Base-by-base conservation (phyloP, 345 rosid species). In the Gossypium raimondii region DNA sequence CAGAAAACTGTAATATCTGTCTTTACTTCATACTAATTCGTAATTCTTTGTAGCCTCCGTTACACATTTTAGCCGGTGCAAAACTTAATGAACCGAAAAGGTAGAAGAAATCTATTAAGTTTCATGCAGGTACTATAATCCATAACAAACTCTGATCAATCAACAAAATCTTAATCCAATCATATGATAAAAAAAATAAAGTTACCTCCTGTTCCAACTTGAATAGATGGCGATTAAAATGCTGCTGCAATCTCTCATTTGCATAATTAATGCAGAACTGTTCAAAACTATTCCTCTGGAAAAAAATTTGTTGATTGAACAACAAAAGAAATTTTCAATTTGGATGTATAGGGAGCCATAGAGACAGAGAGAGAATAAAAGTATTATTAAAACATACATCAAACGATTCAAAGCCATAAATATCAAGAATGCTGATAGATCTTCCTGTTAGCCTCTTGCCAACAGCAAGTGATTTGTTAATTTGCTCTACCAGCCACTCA, bases 201-300 rank as follows among this genome's bases (percentile, higher is more conserved):
- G 51, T 48, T 81, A 95, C 99, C 97, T 95, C 99, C 82, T 95
- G 99, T 86, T 95, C 98, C 70, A 95, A 84, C 88, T 95, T 95
- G 90, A 95, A 95, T 44, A 95, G 79, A 80, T 95, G 99, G 64
- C 99, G 98, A 77, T 93, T 95, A 76, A 95, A 95, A 79, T 95
- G 99, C 81, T 95, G 99, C 84, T 95, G 98, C 84, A 94, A 78
- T 85, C 98, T 92, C 87, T 94, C 98, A 81, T 94, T 94, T 59
- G 98, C 98, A 86, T 94, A 94, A 79, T 94, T 94, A 82, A 94
- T 94, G 85, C 98, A 94, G 74, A 94, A 94, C 81, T 95, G 99
- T 89, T 95, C 99, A 81, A 95, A 95, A 82, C 99, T 95, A 85
- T 95, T 95, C 75, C 88, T 91, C 99, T 95, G 92, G 29, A 82